Base-by-base conservation (phyloP, 177 flowering plant species). In the Vitis hybrid region DNA sequence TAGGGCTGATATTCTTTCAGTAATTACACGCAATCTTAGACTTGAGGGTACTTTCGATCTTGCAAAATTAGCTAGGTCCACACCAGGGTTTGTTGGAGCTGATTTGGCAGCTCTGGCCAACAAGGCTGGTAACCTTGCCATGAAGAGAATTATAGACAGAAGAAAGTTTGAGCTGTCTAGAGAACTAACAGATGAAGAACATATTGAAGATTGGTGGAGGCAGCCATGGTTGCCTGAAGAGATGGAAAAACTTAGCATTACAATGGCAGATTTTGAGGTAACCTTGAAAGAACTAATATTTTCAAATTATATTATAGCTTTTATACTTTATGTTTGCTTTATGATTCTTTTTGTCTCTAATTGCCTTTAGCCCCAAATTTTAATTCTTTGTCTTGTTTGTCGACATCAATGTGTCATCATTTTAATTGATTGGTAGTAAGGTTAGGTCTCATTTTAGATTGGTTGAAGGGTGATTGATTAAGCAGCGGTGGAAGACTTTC, bases 41-140 rank as follows among this genome's bases (percentile, higher is more conserved):
- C 82, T 93, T 62, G 97, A 90, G 61, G 93, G 98, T 52, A 74
- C 85, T 45, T 83, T 95, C 81, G 93, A 95, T 82, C 81, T 89
- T 61, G 14, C 32, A 8, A 89, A 84, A 77, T 79, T 95, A 71
- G 98, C 97, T 45, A 82, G 86, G 80, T 78, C 85, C 58, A 93
- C 99, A 1, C 89, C 98, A 12, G 99, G 99, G 1, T 95, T 88
- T 87, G 98, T 91, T 76, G 99, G 97, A 64, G 96, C 98, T 72
- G 98, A 95, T 61, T 80, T 95, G 83, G 80, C 74, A 56, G 86
- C 88, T 4, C 72, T 95, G 50, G 85, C 80, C 12, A 85, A 86
- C 62, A 84, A 87, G 83, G 99, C 99, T 75, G 98, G 96, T 59
- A 80, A 82, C 69, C 84, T 91, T 77, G 93, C 96, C 21, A 81